These are phyloP conservation scores for Neurospora sp. DNA, from an alignment of 495 filamentous ascomycete species.

Conservation along the genomic window DNA sequence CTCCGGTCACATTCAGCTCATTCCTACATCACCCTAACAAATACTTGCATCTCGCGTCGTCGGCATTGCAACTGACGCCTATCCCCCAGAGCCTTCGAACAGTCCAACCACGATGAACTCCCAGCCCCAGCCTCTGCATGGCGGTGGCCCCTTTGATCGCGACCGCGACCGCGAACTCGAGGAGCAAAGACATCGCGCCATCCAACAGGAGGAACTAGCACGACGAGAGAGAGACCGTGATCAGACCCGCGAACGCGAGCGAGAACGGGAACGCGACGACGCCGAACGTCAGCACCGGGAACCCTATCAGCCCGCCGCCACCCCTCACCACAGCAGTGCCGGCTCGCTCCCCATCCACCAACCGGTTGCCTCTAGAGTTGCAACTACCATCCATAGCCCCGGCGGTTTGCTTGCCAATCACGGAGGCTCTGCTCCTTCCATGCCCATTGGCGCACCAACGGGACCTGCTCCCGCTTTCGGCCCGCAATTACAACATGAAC, in stretches of 20 bases:
- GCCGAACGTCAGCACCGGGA: slow-evolving; percentile 60
- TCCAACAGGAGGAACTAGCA: slow-evolving; percentile 25
- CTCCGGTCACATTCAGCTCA: background rate
- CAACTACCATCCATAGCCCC: slow-evolving; percentile 75
- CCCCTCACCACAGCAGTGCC: slow-evolving; percentile 71
- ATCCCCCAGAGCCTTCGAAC: slow-evolving; percentile 14
- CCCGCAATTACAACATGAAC: slow-evolving; percentile 50
- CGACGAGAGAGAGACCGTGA: slow-evolving; percentile 21
- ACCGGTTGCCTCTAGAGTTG: slow-evolving; percentile 72
- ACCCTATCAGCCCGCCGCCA: slow-evolving; percentile 40
- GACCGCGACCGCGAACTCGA: slow-evolving; percentile 28
- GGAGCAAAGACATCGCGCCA: slow-evolving; percentile 29
- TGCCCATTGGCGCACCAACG: slow-evolving; percentile 52
- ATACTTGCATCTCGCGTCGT: background rate
- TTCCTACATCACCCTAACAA: background rate
- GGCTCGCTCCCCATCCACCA: slow-evolving; percentile 83
- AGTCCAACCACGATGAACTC: slow-evolving; percentile 30
- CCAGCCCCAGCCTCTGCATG: slow-evolving; percentile 33
- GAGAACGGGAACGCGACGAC: slow-evolving; percentile 48
- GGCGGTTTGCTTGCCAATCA: slow-evolving; percentile 75
- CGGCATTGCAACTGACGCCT: slow-evolving; percentile 6
- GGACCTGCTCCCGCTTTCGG: slow-evolving; percentile 60
- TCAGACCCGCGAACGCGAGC: slow-evolving; percentile 23
- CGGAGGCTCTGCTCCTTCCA: slow-evolving; percentile 46
- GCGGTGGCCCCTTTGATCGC: slow-evolving; percentile 29